phyloP scores from a whole-genome alignment of 2,329 filamentous ascomycete genomes.

The Beauveria sp. region DNA sequence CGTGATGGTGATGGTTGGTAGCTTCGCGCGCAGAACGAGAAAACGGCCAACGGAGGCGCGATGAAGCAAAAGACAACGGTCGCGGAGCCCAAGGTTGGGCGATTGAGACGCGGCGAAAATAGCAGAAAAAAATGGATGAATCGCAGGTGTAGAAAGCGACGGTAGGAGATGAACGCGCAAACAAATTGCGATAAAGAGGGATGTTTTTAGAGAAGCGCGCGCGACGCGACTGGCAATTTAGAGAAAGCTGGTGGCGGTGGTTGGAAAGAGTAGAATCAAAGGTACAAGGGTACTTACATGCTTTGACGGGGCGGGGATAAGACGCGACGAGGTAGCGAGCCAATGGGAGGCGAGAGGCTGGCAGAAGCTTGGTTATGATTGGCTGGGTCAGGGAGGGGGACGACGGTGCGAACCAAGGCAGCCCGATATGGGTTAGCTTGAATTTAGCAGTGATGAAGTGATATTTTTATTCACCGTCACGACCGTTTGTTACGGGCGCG shows the following conservation, averaged over 20 bases:
- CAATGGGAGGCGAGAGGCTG: background rate
- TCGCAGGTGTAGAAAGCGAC: background rate
- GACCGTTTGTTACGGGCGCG: too few relatives aligned
- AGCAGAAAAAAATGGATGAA: background rate
- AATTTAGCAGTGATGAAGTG: too few relatives aligned
- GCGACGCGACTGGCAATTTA: conserved; percentile 5
- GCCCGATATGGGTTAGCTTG: background rate
- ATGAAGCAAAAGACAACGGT: background rate
- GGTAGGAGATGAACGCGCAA: background rate
- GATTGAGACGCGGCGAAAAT: background rate
- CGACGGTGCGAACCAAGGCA: background rate
- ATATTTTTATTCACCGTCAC: too few relatives aligned
- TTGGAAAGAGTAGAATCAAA: background rate
- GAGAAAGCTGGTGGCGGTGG: conserved; percentile 2
- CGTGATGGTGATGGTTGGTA: background rate
- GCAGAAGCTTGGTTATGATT: background rate
- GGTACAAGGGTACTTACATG: background rate
- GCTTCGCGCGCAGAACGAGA: background rate
- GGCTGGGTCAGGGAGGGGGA: background rate
- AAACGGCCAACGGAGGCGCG: background rate
- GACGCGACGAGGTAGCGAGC: background rate
- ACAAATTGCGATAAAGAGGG: background rate
- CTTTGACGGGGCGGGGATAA: background rate
- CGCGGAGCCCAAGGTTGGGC: background rate
- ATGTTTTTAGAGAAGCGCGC: conserved; percentile 3